phyloP scores from a whole-genome alignment of 2,329 filamentous ascomycete genomes.

The Oidium heveae region DNA sequence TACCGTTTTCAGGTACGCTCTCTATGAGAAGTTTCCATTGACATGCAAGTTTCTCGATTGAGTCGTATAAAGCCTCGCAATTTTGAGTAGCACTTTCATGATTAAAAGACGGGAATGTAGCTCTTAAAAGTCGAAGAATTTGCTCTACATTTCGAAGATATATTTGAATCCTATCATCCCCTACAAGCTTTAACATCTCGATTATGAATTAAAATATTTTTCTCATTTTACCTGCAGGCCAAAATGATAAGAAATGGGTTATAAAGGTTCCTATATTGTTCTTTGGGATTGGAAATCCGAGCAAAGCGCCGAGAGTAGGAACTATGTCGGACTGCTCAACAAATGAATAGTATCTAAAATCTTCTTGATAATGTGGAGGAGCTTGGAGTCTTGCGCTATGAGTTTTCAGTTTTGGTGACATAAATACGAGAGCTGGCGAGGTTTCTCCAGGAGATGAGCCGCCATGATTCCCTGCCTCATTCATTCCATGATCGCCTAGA shows the following conservation, averaged over 20 bases:
- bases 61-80: slow-evolving; percentile 7
- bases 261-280: slow-evolving; percentile 85
- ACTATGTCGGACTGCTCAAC: slow-evolving; percentile 92
- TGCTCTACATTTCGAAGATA: slow-evolving; percentile 59
- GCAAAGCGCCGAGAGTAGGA: slow-evolving; percentile 61
- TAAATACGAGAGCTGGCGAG: slow-evolving; percentile 72
- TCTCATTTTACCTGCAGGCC: slow-evolving; percentile 30
- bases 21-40: slow-evolving; percentile 29
- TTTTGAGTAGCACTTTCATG: slow-evolving; percentile 8
- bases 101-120: slow-evolving; percentile 37
- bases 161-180: slow-evolving; percentile 35
- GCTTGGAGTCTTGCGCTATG: slow-evolving; percentile 20
- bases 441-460: slow-evolving; percentile 87
- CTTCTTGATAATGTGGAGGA: slow-evolving; percentile 33
- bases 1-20: slow-evolving; percentile 4
- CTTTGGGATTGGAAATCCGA: slow-evolving; percentile 68
- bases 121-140: slow-evolving; percentile 50
- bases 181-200: slow-evolving; percentile 10
- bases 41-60: slow-evolving; percentile 36
- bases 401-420: slow-evolving; percentile 53
- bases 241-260: slow-evolving; percentile 51
- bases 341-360: slow-evolving; percentile 61
- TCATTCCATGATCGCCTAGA: slow-evolving; percentile 97
- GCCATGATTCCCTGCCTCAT: slow-evolving; percentile 89
- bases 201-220: neutral